phyloP scores from a whole-genome alignment of 2,329 filamentous ascomycete genomes.

The Triangularia setosa region DNA sequence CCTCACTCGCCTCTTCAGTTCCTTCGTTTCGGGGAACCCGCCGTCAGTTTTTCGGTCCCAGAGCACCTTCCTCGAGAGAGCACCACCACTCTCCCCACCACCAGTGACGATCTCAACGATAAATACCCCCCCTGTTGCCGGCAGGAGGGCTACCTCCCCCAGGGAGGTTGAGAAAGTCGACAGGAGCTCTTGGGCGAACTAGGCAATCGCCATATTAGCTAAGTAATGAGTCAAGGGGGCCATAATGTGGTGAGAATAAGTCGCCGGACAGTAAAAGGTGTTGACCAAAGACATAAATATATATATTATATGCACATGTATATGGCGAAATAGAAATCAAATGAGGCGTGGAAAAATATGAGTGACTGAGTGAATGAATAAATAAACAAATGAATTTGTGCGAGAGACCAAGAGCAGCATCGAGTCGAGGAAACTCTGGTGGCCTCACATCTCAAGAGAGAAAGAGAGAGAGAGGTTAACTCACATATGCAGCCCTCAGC shows the following conservation, averaged over 20 bases:
- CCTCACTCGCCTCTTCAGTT: constrained; percentile 78
- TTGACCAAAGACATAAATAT: too few species aligned
- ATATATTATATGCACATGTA: too few species aligned
- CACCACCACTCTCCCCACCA: too few species aligned
- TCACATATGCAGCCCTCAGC: constrained; percentile 78
- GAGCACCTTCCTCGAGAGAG: constrained; percentile 48
- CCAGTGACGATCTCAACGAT: constrained; percentile 62
- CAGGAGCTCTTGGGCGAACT: constrained; percentile 89
- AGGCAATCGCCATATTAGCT: too few species aligned
- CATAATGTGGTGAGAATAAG: not conserved
- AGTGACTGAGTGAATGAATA: too few species aligned
- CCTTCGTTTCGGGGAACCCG: constrained; percentile 91
- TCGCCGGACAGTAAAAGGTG: too few species aligned
- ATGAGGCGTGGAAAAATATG: too few species aligned
- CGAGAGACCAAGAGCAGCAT: too few species aligned
- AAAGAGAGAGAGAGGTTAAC: constrained; percentile 32
- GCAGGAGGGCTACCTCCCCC: constrained; percentile 84
- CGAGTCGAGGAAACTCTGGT: too few species aligned
- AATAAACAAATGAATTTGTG: too few species aligned
- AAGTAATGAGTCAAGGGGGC: not conserved
- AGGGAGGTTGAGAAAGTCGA: constrained; percentile 83
- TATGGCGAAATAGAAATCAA: too few species aligned
- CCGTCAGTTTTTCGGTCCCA: constrained; percentile 88
- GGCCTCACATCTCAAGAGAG: not conserved
- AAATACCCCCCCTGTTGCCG: constrained; percentile 80